Percentiles rank a stretch among this genome's conserved stretches.
These are phyloP conservation scores for Oemleria cerasiformis DNA, from an alignment of 306 rosid species.

Conservation along the genomic window DNA sequence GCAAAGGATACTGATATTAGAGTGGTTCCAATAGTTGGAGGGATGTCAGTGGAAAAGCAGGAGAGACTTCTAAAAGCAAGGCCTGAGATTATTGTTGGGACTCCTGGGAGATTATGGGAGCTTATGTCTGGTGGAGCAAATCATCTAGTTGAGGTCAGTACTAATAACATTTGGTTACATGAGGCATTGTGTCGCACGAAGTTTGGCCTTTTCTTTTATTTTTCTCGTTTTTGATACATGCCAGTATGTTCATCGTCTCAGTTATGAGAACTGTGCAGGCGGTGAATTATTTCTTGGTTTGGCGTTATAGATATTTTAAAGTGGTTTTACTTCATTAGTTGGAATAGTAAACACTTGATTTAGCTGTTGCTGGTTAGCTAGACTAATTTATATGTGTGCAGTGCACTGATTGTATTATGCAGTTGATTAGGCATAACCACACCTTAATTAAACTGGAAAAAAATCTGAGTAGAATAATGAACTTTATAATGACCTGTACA, in stretches of 20 bases:
- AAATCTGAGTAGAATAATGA: background rate
- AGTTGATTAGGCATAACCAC: background rate
- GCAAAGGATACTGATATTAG: conserved; percentile 40
- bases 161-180: conserved; percentile 3
- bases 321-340: background rate
- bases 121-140: conserved; percentile 83
- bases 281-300: background rate
- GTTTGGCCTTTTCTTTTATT: background rate
- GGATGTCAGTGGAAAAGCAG: conserved; percentile 88
- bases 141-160: conserved; percentile 79
- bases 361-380: background rate
- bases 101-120: conserved; percentile 98
- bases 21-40: conserved; percentile 91
- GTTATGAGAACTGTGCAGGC: background rate
- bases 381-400: background rate
- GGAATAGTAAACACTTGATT: background rate
- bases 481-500: background rate
- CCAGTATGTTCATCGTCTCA: background rate
- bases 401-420: conserved; percentile 1
- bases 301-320: background rate
- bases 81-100: conserved; percentile 92
- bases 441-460: background rate
- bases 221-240: background rate
- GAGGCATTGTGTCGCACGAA: background rate
- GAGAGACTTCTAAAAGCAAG: conserved; percentile 70